Evolutionary conservation across 176 grass and related monocot species (phyloP), one percentile per base, ranked within the genome.

Genomic region (Rhipidocladum racemiflorum): DNA sequence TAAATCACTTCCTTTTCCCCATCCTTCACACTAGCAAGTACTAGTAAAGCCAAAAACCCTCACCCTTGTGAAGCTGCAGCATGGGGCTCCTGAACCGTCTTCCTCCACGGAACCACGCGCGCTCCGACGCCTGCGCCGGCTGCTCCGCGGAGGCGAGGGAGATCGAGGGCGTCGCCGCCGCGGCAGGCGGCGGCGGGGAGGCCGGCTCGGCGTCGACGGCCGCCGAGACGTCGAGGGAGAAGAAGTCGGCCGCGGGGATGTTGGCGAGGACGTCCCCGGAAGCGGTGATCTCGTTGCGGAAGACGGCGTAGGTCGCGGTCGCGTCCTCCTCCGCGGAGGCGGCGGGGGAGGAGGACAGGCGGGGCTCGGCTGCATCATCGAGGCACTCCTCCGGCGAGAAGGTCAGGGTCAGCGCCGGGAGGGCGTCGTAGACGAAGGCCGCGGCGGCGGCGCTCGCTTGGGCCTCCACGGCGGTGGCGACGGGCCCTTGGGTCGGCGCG

Each of bases 31-130:
- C 0, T 39, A 70, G n/a, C 40, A 21, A 27, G 42, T 46, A 20
- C 12, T 5, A 30, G 57, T 3, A 48, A 63, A 53, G n/a, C 28
- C 51, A 71, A 60, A 85, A 67, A 43, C 18, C 12, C 10, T 79
- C 67, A 95, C 93, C 97, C 80, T 96, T 93, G 67, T 99, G 93
- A 40, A 99, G 91, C 87, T 99, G 97, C 82, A 99, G 89, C 97
- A 99, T 99, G 72, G 93, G 97, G 70, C 97, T 99, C 64, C 80
- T 90, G 69, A 99, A 96, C 42, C 80, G 79, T 68, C 89, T 68
- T 29, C 91, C 89, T 30, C 81, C 82, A 24, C 61, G 91, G 65
- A 99, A 99, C 93, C 97, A 96, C 15, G 91, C 89, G 50, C 85
- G 74, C 85, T 92, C 97, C 16, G 93, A 88, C 20, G 78, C 90